Evolutionary conservation across 306 rosid genomes (phyloP), one percentile per base, ranked within the genome.

Genomic region (Trifolium dubium): DNA sequence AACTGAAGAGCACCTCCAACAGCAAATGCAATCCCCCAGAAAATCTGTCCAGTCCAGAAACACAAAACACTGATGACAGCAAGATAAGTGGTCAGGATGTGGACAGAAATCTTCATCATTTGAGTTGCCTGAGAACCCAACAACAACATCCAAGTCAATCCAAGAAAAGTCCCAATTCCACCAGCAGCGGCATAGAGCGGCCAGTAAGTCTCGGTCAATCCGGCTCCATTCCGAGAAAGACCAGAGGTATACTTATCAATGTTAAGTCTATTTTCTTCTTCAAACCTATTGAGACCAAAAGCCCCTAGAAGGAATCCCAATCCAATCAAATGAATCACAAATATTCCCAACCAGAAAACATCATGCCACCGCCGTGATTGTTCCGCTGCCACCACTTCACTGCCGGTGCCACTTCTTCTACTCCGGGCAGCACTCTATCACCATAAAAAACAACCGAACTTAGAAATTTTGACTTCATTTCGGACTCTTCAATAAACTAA

Each of bases 61-160:
- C 92, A 92, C 79, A 92, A 84, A 79, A 95, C 99, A 82, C 99
- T 90, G 19, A 95, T 74, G 47, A 95, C 98, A 76, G 98, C 96
- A 66, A 95, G 96, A 80, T 90, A 95, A 11, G 99, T 95, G 47
- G 98, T 90, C 79, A 95, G 83, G 67, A 95, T 86, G 82, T 95
- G 99, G 63, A 92, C 93, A 12, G 93, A 82, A 19, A 95, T 75
- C 81, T 95, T 95, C 96, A 95, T 95, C 89, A 90, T 88, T 55
- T 87, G 89, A 80, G 86, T 87, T 6, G 92, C 92, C 37, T 79
- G 83, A 35, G 92, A 95, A 71, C 97, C 91, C 80, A 92, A 85
- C 71, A 92, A 81, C 64, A 92, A 69, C 87, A 95, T 62, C 99
- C 98, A 95, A 85, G 75, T 80, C 92, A 89, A 87, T 35, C 97